Percentiles rank a stretch among this genome's conserved stretches.
phyloP scores from a whole-genome alignment of 805 yeast genomes.

The Starmerella etchellsii region DNA sequence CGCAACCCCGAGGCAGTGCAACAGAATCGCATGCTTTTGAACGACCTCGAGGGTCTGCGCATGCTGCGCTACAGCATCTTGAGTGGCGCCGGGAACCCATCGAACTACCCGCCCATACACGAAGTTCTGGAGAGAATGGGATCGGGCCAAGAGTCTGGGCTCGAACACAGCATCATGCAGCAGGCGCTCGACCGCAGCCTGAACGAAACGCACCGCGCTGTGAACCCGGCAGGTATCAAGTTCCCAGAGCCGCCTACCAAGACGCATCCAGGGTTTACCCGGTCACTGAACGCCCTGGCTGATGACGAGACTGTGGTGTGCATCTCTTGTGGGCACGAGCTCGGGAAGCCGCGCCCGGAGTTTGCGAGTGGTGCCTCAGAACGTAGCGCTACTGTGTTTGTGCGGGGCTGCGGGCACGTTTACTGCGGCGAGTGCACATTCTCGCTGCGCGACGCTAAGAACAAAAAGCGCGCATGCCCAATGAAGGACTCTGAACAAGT shows the following conservation, averaged over 20 bases:
- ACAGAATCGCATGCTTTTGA: not conserved
- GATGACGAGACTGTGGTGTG: conserved; percentile 8
- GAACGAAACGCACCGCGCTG: conserved; percentile 3
- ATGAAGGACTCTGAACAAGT: conserved; percentile 1
- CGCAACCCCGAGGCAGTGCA: not conserved
- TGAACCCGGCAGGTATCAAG: not conserved
- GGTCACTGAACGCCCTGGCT: not conserved
- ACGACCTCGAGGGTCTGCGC: not conserved
- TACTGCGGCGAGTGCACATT: conserved; percentile 17
- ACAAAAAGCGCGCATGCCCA: conserved; percentile 8
- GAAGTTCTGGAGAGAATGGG: not conserved
- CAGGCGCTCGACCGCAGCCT: conserved; percentile 8
- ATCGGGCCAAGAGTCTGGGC: no score
- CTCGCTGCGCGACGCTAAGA: conserved; percentile 1
- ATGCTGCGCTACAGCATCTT: not conserved
- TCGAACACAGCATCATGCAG: conserved; percentile 5
- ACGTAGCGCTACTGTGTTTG: conserved; percentile 9
- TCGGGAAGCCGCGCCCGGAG: conserved; percentile 8
- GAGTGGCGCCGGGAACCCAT: not conserved
- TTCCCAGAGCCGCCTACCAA: conserved; percentile 7
- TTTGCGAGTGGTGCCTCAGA: not conserved
- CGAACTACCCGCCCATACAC: not conserved
- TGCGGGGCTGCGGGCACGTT: conserved; percentile 18
- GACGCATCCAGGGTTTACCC: conserved; percentile 10
- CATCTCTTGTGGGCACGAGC: conserved; percentile 7